Percentiles rank a stretch among this genome's conserved stretches.
phyloP scores from a whole-genome alignment of 805 yeast species.

The Candida berthetii region DNA sequence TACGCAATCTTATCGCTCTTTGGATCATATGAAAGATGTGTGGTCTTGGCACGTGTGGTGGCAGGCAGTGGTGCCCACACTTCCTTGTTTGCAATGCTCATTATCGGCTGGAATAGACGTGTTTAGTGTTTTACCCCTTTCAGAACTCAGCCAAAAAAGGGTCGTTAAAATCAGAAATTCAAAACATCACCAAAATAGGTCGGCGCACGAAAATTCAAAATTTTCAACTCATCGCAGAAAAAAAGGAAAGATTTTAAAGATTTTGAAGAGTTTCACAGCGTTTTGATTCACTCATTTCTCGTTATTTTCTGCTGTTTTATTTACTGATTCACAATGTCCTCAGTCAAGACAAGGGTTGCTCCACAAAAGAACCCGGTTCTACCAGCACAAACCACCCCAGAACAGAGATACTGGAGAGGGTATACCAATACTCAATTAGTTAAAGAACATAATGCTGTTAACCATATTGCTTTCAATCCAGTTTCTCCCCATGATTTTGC shows the following conservation, averaged over 20 bases:
- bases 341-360: slow-evolving; percentile 57
- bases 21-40: slow-evolving; percentile 71
- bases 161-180: neutral
- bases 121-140: too few species aligned
- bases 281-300: too few species aligned
- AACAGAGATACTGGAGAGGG: slow-evolving; percentile 90
- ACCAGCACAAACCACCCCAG: slow-evolving; percentile 85
- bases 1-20: slow-evolving; percentile 69
- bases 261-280: too few species aligned
- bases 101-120: too few species aligned
- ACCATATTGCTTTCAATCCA: slow-evolving; percentile 85
- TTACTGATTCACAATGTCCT: slow-evolving; percentile 50
- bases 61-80: slow-evolving; percentile 62
- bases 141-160: neutral
- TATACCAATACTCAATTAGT: slow-evolving; percentile 81
- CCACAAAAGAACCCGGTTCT: slow-evolving; percentile 67
- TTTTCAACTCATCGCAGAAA: neutral
- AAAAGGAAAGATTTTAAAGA: too few species aligned
- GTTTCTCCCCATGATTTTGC: slow-evolving; percentile 87
- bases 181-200: neutral
- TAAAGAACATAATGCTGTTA: slow-evolving; percentile 89
- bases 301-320: too few species aligned
- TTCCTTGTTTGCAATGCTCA: too few species aligned
- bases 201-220: neutral
- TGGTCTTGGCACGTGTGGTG: slow-evolving; percentile 64